Percentiles rank a stretch among this genome's conserved stretches.
phyloP scores from a whole-genome alignment of 2,329 filamentous ascomycete genomes.

The Fusarium albidum region DNA sequence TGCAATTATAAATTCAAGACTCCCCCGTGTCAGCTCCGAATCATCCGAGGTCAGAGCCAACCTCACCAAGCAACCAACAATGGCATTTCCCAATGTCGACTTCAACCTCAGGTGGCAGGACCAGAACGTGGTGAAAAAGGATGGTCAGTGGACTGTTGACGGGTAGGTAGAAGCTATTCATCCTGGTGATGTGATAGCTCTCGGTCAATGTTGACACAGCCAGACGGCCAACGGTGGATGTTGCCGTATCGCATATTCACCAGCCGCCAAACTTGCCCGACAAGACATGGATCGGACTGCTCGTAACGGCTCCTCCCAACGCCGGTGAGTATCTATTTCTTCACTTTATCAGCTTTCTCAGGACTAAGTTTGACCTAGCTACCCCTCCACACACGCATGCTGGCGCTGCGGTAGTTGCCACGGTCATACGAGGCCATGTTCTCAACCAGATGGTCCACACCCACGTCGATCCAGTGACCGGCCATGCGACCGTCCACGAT shows the following conservation, averaged over 20 bases:
- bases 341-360: not conserved
- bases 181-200: too few relatives aligned
- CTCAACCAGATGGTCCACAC: slow-evolving; percentile 28
- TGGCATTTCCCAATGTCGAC: slow-evolving; percentile 21
- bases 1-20: too few relatives aligned
- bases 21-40: too few relatives aligned
- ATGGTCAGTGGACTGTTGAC: slow-evolving; percentile 27
- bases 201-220: too few relatives aligned
- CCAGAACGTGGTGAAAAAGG: slow-evolving; percentile 27
- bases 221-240: slow-evolving; percentile 21
- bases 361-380: not conserved
- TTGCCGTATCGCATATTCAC: slow-evolving; percentile 11
- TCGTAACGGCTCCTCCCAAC: slow-evolving; percentile 18
- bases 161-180: slow-evolving; percentile 22
- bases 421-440: slow-evolving; percentile 21
- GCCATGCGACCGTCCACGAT: slow-evolving; percentile 7
- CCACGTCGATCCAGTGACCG: slow-evolving; percentile 14
- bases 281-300: slow-evolving; percentile 19
- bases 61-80: not conserved
- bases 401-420: slow-evolving; percentile 20
- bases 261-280: slow-evolving; percentile 18
- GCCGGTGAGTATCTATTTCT: not conserved
- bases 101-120: slow-evolving; percentile 27
- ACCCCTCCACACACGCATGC: slow-evolving; percentile 27
- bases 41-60: too few relatives aligned